A percentile compares a stretch with the other conserved stretches of the same genome.
These are phyloP conservation scores for Abortiporus biennis DNA, from an alignment of 1,284 basidiomycete genomes.

Conservation along the genomic window DNA sequence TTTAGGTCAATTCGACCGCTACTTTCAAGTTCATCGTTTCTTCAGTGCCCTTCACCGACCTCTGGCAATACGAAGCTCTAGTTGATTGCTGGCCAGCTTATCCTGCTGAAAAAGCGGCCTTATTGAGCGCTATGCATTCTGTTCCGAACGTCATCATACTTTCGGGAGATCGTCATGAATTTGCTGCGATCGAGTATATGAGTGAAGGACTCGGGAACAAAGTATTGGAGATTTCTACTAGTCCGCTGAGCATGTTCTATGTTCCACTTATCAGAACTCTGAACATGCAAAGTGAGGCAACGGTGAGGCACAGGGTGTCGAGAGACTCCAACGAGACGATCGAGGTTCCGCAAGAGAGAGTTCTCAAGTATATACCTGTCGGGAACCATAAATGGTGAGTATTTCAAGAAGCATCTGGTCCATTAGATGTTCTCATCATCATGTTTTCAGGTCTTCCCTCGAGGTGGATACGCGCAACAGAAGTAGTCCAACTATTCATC, in stretches of 20 bases:
- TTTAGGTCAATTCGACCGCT: slow-evolving; percentile 63
- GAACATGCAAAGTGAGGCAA: slow-evolving; percentile 34
- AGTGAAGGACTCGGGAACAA: slow-evolving; percentile 29
- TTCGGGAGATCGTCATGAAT: slow-evolving; percentile 76
- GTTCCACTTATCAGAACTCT: slow-evolving; percentile 55
- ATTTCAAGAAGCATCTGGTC: neutral
- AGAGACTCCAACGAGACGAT: slow-evolving; percentile 21
- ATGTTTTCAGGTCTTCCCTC: slow-evolving; percentile 49
- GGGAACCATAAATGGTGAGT: slow-evolving; percentile 61
- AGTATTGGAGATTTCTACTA: slow-evolving; percentile 52
- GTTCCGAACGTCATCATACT: slow-evolving; percentile 71
- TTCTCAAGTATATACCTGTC: slow-evolving; percentile 58
- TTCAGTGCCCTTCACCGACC: slow-evolving; percentile 73
- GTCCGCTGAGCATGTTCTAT: slow-evolving; percentile 73
- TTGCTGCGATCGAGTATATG: slow-evolving; percentile 65
- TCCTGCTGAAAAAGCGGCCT: slow-evolving; percentile 50
- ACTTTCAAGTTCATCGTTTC: slow-evolving; percentile 81
- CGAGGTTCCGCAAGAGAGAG: slow-evolving; percentile 51
- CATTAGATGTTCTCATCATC: neutral
- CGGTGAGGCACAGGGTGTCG: slow-evolving; percentile 26
- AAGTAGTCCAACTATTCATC: slow-evolving; percentile 44
- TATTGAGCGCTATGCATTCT: slow-evolving; percentile 54
- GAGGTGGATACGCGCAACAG: slow-evolving; percentile 67
- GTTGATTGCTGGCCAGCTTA: slow-evolving; percentile 73
- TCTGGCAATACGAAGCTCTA: slow-evolving; percentile 69